Evolutionary conservation across 768 basidiomycete species (phyloP), one percentile per base, ranked within the genome.

Genomic region (Kwoniella bestiolae): DNA sequence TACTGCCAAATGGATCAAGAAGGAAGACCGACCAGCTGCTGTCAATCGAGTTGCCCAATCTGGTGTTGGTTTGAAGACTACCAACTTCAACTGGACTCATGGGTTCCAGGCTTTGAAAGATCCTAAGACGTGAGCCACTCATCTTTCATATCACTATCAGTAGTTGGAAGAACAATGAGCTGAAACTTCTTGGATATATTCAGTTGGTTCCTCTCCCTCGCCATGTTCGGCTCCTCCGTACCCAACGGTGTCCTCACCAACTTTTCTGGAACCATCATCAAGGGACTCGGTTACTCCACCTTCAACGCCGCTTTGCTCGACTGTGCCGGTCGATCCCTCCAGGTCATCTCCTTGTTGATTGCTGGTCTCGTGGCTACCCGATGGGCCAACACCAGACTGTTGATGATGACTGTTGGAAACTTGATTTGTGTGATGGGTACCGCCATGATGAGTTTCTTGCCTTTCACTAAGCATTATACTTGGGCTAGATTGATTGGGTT

Each of bases 231-330:
- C 23, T 70, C 72, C 11, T 71, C 69, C 5, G 73, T 82, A 4
- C 79, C 81, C 47, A 82, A 80, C 69, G 81, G 81, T 52, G 77
- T 82, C 34, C 66, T 82, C 8, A 79, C 79, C 71, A 79, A 79
- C 72, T 82, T 80, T 58, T 72, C 70, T 28, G 79, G 77, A 1
- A 74, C 79, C 12, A 80, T 80, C 72, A 82, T 82, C 71, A 79
- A 73, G 50, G 76, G 73, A 67, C 65, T 77, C 51, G 79, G 77
- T n/a, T 81, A 73, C 66, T 66, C 62, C 14, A 74, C 74, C 21
- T 73, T 79, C 68, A 71, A 80, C 41, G 77, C 79, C 21, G 77
- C 80, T 18, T 73, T 81, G 14, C 70, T 81, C 49, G 80, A 81
- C 63, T 79, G 78, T 52, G 80, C 76, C 45, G 80, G 80, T 45